A percentile compares a stretch with the other conserved stretches of the same genome.
Evolutionary conservation across 1,139 yeast species (phyloP).

Genomic region (Diutina neorugosa): DNA sequence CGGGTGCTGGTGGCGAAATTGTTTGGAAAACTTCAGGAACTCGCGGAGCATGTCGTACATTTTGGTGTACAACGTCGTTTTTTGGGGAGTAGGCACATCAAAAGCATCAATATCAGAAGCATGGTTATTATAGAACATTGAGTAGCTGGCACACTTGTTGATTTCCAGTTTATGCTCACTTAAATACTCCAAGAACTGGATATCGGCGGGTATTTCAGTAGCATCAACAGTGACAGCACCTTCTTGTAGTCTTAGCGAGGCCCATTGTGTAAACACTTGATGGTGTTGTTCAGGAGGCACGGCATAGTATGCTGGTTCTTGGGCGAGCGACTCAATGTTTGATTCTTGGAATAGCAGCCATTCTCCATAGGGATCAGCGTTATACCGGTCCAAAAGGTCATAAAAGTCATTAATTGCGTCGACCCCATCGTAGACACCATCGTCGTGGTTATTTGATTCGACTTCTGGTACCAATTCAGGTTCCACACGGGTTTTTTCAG

Average conservation of each 20-base stretch:
- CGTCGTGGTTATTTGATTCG: constrained; percentile 4
- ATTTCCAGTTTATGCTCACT: constrained; percentile 1
- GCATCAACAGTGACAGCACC: background rate
- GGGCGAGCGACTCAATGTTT: constrained; percentile 17
- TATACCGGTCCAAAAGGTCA: constrained; percentile 14
- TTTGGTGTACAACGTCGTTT: background rate
- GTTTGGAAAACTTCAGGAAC: background rate
- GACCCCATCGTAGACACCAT: constrained; percentile 5
- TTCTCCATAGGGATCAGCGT: constrained; percentile 8
- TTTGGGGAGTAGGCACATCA: background rate
- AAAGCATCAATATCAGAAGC: background rate
- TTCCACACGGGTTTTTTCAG: background rate
- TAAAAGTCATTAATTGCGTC: constrained; percentile 10
- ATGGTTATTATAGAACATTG: background rate
- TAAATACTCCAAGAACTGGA: background rate
- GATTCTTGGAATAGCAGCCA: constrained; percentile 31
- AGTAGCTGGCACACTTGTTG: background rate
- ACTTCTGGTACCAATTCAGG: background rate
- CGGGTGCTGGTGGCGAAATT: background rate
- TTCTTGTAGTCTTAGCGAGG: background rate
- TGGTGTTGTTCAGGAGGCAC: constrained; percentile 14
- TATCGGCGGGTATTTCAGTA: background rate
- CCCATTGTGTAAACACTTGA: constrained; percentile 22
- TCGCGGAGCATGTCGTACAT: background rate
- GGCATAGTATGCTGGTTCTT: constrained; percentile 20